Base-by-base conservation (phyloP, 176 grass and related monocot species). In the Triticum turgidum region DNA sequence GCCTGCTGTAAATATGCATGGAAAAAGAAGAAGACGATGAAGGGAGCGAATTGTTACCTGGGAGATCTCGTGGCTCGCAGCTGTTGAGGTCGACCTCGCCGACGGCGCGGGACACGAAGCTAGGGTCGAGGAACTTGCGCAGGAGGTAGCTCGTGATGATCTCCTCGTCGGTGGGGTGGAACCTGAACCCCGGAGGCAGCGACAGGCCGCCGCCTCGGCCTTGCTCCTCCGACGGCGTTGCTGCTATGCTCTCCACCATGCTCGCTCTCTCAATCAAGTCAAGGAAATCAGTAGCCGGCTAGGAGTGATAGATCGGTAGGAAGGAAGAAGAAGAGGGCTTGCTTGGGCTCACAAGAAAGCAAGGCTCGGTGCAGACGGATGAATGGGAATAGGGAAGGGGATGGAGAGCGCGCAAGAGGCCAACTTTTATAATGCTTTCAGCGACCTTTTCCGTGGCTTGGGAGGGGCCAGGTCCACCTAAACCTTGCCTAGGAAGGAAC, bases 131-230 rank as follows among this genome's bases (percentile, higher is more conserved):
- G 63, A 80, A 79, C 30, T 90, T 93, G 10, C 75, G 29, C 6
- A 88, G 73, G 86, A 93, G 88, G 49, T 93, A 93, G 79, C 80
- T 80, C 2, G 79, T 90, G 73, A 90, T 86, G 29, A 93, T 59
- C 79, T 93, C 91, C 17, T 90, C 88, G 0, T 90, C 91, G 0
- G 82, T 90, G 0, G 91, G 91, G 42, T 90, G 79, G n/a, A 93
- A 93, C 80, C 91, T 90, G 68, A 93, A 93, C 4, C 91, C 91
- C 2, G 91, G 86, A 75, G 88, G 91, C 74, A 93, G 73, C 38
- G 68, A 61, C 83, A 90, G 17, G 61, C 17, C 65, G 9, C 84
- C 27, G 47, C 17, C 61, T 32, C 72, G 25, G 47, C 73, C 79
- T 61, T 77, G 61, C 56, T 82, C 88, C 56, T 82, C 88, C 2